Evolutionary conservation across 192 early-diverging fungal genomes (phyloP).

Genomic region (Funneliformis mosseae): DNA sequence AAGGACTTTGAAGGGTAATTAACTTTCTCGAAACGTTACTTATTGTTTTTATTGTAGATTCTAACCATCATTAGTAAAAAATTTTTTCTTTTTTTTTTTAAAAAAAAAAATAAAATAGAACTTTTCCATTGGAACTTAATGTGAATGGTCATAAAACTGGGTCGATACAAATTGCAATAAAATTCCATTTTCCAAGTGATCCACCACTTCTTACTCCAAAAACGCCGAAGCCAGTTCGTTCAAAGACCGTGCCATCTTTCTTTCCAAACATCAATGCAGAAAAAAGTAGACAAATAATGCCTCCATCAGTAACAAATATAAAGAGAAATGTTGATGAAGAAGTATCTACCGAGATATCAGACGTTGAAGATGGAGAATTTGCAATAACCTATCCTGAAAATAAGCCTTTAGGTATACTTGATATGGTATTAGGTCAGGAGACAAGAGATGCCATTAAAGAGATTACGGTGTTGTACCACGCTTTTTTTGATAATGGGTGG

Average conservation of each 20-base stretch:
- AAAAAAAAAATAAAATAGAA: background rate
- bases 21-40: background rate
- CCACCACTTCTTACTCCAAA: background rate
- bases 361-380: background rate
- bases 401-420: constrained; percentile 18
- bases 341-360: background rate
- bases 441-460: constrained; percentile 47
- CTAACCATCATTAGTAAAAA: background rate
- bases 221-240: background rate
- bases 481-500: constrained; percentile 50
- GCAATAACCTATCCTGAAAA: background rate
- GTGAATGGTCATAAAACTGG: background rate
- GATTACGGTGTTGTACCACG: constrained; percentile 42
- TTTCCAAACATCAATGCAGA: background rate
- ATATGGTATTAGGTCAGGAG: constrained; percentile 32
- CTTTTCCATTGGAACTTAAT: constrained; percentile 8
- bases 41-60: background rate
- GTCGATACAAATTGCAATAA: background rate
- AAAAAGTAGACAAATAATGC: background rate
- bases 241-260: background rate
- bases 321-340: background rate
- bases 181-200: constrained; percentile 20
- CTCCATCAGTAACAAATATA: background rate
- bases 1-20: constrained; percentile 20
- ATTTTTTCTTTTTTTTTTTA: background rate